Evolutionary conservation across 768 basidiomycete species (phyloP), one percentile per base, ranked within the genome.

Genomic region (Terana coerulea): DNA sequence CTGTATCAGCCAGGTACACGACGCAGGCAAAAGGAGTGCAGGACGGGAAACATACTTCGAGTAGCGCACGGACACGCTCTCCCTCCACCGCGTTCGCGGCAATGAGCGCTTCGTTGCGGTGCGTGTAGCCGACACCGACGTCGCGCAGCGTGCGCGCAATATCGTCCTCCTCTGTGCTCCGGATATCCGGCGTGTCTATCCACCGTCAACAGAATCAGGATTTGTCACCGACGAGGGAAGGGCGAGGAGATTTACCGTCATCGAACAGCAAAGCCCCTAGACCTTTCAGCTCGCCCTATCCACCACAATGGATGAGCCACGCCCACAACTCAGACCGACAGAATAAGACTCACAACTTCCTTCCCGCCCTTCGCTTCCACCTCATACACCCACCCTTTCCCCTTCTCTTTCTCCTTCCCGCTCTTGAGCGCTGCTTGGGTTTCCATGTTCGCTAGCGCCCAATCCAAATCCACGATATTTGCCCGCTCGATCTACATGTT

Each of bases 401-500:
- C n/a, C n/a, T n/a, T n/a, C n/a, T n/a, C n/a, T n/a, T n/a, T n/a
- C 10, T 29, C 45, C 19, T 46, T 46, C 17, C n/a, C 17, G n/a
- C 21, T 22, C 52, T 75, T 75, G 72, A 2, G 47, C 58, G 40
- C 64, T 58, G 43, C 68, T 69, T 17, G 54, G 5, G 70, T 71
- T n/a, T 73, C 76, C 67, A 87, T 75, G 58, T 89, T 81, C 4
- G 79, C 77, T 34, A 91, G 68, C 0, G 87, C 88, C 88, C 91
- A 94, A 59, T 91, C 87, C 21, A 91, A 69, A 55, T 93, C 82
- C 6, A 78, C 75, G 3, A 91, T 60, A 41, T 80, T 80, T 5
- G 91, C 90, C 46, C 74, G 79, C 65, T 92, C 89, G 36, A 94
- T 92, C 89, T 92, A 41, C 24, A 30, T 14, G 28, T 34, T 22